Percentiles rank a stretch among this genome's conserved stretches.
Conservation (phyloP, 345 rosid species). For the Ailanthus altissimus region DNA sequence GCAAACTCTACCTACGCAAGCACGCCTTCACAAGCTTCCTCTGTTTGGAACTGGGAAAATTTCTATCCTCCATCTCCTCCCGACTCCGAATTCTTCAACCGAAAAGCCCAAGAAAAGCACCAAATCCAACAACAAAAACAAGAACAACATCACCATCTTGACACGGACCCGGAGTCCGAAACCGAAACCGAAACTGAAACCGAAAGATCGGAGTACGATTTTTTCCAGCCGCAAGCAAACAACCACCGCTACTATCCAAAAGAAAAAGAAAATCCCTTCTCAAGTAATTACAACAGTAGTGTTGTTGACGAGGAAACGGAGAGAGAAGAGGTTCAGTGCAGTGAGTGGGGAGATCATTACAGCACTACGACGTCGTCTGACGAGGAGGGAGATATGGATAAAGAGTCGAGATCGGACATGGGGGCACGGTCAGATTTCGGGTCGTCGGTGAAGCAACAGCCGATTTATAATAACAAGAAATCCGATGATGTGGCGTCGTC, state of each 20-base stretch:
- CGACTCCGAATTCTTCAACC: constrained; percentile 74
- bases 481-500: constrained; percentile 50
- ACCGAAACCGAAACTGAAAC: constrained; percentile 38
- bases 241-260: neutral
- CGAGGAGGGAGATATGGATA: constrained; percentile 41
- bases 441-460: constrained; percentile 37
- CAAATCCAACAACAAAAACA: constrained; percentile 1
- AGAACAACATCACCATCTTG: constrained; percentile 26
- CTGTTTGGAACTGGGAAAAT: constrained; percentile 98
- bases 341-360: constrained; percentile 90
- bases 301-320: constrained; percentile 59
- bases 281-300: constrained; percentile 5
- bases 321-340: constrained; percentile 95
- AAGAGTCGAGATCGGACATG: constrained; percentile 66
- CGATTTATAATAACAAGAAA: constrained; percentile 33
- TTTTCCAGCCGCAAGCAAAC: constrained; percentile 36
- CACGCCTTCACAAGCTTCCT: constrained; percentile 89
- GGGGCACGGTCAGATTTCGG: constrained; percentile 68
- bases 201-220: constrained; percentile 73
- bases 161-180: constrained; percentile 30
- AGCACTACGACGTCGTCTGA: constrained; percentile 64
- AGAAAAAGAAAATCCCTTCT: constrained; percentile 25
- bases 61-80: constrained; percentile 97
- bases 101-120: constrained; percentile 40
- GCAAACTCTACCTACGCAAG: constrained; percentile 61